Evolutionary conservation across 768 basidiomycete genomes (phyloP), one percentile per base, ranked within the genome.

Genomic region (Russula compacta): DNA sequence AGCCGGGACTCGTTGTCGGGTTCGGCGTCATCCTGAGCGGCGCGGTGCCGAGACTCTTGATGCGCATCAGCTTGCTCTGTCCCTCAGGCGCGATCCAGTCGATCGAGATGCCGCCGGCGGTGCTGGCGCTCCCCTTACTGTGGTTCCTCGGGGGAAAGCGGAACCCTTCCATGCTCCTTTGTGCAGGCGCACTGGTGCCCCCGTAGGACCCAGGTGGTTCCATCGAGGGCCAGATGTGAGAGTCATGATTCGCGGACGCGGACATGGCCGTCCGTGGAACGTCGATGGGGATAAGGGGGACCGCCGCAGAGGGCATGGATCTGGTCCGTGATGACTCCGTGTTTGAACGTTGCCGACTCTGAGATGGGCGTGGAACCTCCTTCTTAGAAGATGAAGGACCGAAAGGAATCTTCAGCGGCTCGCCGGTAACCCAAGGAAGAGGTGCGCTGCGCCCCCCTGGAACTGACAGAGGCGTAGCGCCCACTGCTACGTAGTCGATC

Each of bases 41-140:
- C 24, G 36, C 64, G 1, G 21, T 9, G 19, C 61, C 61, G 7
- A 63, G 10, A 12, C 17, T 53, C 55, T 53, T 66, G 50, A 59
- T 39, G 14, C 48, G 19, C 4, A n/a, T 3, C 29, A 39, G 2
- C 35, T n/a, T 17, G 15, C 17, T 8, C 5, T 39, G 32, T 4
- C 33, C n/a, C 50, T 66, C 62, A n/a, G 50, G 36, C 33, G 48
- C 17, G 50, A 66, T 63, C 64, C 64, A 66, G 40, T 57, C 55
- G n/a, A 56, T 59, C 32, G 55, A 51, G 17, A 59, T 19, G 44
- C 40, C 61, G 10, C 54, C 49, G 4, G 14, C 44, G 4, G 44
- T 32, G 63, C 49, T 50, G 47, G 9, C 19, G 47, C 56, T 44
- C 29, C 24, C 32, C 6, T 10, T 39, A 8, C 40, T 29, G 8